These are phyloP conservation scores for Thinopyrum elongatum DNA, from an alignment of 176 grass and related monocot genomes.

Conservation along the genomic window DNA sequence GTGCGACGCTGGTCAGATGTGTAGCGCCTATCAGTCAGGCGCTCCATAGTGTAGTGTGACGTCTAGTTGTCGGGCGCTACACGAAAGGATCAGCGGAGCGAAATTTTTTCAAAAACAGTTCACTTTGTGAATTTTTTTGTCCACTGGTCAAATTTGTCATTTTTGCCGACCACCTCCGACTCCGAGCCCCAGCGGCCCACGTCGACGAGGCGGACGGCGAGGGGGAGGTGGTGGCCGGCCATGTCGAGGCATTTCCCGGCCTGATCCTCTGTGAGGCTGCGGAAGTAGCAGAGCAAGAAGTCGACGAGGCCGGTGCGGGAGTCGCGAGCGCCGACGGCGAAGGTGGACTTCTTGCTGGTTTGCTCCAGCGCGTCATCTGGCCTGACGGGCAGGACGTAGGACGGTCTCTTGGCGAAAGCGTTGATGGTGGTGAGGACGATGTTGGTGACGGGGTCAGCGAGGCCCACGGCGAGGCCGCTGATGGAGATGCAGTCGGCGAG, in stretches of 20 bases:
- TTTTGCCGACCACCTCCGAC: not conserved
- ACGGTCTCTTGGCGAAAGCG: not conserved
- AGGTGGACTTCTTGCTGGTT: not conserved
- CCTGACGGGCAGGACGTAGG: not conserved
- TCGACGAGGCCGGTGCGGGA: not conserved
- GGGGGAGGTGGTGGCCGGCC: not conserved
- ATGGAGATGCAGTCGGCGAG: not conserved
- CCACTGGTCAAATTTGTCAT: too few species aligned
- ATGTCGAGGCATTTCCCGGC: not conserved
- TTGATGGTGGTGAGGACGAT: not conserved
- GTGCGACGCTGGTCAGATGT: too few species aligned
- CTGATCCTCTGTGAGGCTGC: not conserved
- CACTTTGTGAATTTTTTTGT: too few species aligned
- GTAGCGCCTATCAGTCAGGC: too few species aligned
- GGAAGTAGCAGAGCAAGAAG: not conserved
- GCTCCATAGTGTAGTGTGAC: too few species aligned
- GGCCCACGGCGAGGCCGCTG: not conserved
- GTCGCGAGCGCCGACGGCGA: not conserved
- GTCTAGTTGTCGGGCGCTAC: too few species aligned
- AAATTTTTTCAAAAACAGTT: too few species aligned
- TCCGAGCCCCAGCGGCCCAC: not conserved
- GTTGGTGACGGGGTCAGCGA: not conserved
- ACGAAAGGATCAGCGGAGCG: too few species aligned
- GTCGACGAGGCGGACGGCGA: not conserved
- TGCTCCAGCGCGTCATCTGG: not conserved